Evolutionary conservation across 2,329 filamentous ascomycete genomes (phyloP).

Genomic region (Neonectria hederae): DNA sequence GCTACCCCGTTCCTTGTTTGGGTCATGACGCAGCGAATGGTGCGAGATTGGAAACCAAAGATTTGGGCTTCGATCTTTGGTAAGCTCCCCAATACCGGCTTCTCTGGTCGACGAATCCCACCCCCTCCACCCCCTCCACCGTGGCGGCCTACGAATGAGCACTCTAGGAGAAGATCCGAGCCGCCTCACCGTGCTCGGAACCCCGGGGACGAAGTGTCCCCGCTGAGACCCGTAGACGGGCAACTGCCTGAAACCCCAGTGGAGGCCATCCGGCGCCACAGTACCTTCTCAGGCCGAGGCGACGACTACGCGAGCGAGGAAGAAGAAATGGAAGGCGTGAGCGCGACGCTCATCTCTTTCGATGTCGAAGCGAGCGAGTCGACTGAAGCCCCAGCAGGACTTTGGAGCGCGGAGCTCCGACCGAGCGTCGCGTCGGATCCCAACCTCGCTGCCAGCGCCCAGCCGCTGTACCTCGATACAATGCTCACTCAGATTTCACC

Average conservation of each 20-base stretch:
- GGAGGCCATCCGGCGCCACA: conserved; percentile 53
- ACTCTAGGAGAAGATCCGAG: conserved; percentile 28
- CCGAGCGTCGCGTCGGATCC: conserved; percentile 55
- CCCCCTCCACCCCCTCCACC: conserved; percentile 34
- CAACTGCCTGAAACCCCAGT: conserved; percentile 43
- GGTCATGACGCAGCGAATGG: conserved; percentile 53
- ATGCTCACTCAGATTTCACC: conserved; percentile 62
- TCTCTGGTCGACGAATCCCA: conserved; percentile 34
- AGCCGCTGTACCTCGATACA: conserved; percentile 57
- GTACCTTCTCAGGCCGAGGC: conserved; percentile 58
- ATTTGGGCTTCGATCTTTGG: conserved; percentile 53
- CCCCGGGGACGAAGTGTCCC: conserved; percentile 36
- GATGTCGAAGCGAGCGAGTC: conserved; percentile 68
- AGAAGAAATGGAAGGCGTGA: conserved; percentile 64
- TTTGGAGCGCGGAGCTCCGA: conserved; percentile 68
- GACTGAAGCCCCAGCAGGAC: conserved; percentile 59
- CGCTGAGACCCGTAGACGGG: conserved; percentile 44
- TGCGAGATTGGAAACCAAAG: conserved; percentile 47
- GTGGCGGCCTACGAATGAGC: conserved; percentile 28
- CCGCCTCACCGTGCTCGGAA: conserved; percentile 36
- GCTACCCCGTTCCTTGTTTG: conserved; percentile 59
- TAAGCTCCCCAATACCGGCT: conserved; percentile 52
- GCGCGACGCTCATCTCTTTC: conserved; percentile 67
- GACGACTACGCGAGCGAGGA: conserved; percentile 66
- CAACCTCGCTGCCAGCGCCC: conserved; percentile 34